These are phyloP conservation scores for Fusarium chaquense DNA, from an alignment of 2,329 filamentous ascomycete genomes.

Conservation along the genomic window DNA sequence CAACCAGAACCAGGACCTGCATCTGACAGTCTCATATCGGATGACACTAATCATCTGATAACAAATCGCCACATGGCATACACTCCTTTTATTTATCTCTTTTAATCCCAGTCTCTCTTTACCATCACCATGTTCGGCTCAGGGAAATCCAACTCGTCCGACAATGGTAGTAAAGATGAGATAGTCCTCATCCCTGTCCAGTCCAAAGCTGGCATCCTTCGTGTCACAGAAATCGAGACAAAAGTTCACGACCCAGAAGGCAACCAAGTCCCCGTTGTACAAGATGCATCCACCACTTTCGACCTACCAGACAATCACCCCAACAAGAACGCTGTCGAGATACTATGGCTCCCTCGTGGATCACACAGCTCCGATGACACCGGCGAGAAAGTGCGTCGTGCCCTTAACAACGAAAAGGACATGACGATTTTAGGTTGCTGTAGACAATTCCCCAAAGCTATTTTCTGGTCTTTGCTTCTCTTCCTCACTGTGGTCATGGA, in stretches of 20 bases:
- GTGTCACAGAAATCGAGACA: constrained; percentile 38
- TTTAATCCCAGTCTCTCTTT: neutral
- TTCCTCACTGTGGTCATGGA: constrained; percentile 45
- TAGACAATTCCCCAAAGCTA: constrained; percentile 39
- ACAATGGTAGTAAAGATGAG: constrained; percentile 39
- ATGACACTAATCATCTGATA: constrained; percentile 30
- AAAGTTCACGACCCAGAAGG: constrained; percentile 28
- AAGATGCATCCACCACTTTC: constrained; percentile 20
- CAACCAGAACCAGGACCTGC: neutral
- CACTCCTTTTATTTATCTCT: constrained; percentile 19
- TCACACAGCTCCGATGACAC: constrained; percentile 41
- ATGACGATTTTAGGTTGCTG: constrained; percentile 34
- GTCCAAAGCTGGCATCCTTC: constrained; percentile 31
- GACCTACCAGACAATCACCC: constrained; percentile 33
- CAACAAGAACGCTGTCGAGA: constrained; percentile 27
- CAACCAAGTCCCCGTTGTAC: constrained; percentile 1
- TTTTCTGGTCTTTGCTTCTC: constrained; percentile 37
- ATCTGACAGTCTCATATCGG: constrained; percentile 15
- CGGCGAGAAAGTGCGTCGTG: constrained; percentile 36
- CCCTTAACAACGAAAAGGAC: constrained; percentile 36
- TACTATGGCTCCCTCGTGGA: constrained; percentile 38
- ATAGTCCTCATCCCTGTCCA: constrained; percentile 34
- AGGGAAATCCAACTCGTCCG: constrained; percentile 31
- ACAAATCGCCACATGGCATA: constrained; percentile 34
- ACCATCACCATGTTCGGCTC: constrained; percentile 32